These are phyloP conservation scores for Epithemia pelagica DNA, from an alignment of 108 stramenopile species.

Conservation along the genomic window DNA sequence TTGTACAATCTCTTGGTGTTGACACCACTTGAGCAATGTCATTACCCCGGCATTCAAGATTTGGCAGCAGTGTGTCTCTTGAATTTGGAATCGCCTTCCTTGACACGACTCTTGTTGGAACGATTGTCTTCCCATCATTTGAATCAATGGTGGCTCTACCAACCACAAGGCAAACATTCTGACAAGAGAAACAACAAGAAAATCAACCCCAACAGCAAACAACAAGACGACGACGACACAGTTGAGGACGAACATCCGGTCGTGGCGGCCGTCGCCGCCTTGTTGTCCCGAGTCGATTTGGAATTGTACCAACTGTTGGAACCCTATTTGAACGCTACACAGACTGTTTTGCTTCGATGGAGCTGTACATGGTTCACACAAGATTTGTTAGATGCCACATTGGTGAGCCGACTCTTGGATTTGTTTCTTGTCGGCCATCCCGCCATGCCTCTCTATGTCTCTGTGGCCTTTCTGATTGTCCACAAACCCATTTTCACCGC, in stretches of 20 bases:
- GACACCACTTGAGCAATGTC: slow-evolving; percentile 16
- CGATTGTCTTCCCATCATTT: slow-evolving; percentile 25
- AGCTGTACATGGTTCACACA: slow-evolving; percentile 88
- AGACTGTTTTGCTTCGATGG: slow-evolving; percentile 29
- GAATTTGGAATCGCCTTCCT: slow-evolving; percentile 37
- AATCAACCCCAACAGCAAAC: not conserved
- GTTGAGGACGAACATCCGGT: not conserved
- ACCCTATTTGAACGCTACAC: not conserved
- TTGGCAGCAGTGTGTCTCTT: slow-evolving; percentile 39
- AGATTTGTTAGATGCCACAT: slow-evolving; percentile 60
- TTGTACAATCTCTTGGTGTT: slow-evolving; percentile 13
- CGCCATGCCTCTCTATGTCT: slow-evolving; percentile 66
- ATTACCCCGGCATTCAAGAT: slow-evolving; percentile 43
- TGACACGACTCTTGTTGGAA: slow-evolving; percentile 15
- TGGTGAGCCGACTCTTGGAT: slow-evolving; percentile 74
- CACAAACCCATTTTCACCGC: not conserved
- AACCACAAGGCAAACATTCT: no score
- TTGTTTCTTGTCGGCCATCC: slow-evolving; percentile 81
- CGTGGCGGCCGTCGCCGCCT: not conserved
- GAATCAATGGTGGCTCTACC: not conserved
- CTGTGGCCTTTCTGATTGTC: slow-evolving; percentile 51
- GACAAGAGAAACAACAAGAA: no score
- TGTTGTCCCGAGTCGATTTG: slow-evolving; percentile 1
- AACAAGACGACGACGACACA: not conserved
- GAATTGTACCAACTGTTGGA: not conserved